phyloP scores from a whole-genome alignment of 2,329 filamentous ascomycete genomes.

The Fonsecaea pedrosoi region DNA sequence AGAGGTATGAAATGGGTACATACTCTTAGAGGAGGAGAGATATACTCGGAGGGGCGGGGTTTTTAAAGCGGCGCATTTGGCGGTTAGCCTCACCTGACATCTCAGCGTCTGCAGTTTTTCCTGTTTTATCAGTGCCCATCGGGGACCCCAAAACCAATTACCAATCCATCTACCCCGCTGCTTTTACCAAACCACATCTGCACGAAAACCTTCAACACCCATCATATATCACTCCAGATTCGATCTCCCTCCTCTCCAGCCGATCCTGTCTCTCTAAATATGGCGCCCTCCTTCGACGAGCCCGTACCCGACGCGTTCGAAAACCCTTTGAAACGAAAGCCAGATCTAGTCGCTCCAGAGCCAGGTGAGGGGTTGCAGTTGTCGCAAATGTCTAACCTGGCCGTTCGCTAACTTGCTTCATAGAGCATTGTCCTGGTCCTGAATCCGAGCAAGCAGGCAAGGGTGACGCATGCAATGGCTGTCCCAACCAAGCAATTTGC shows the following conservation, averaged over 20 bases:
- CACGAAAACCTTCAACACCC: background rate
- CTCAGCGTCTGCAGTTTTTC: background rate
- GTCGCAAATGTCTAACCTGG: background rate
- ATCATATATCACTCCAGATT: background rate
- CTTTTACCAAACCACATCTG: background rate
- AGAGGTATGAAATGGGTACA: too few species aligned
- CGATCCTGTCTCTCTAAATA: constrained; percentile 47
- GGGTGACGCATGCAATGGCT: constrained; percentile 87
- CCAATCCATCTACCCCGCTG: constrained; percentile 1
- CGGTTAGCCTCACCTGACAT: too few species aligned
- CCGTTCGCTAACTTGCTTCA: constrained; percentile 9
- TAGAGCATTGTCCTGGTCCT: constrained; percentile 89
- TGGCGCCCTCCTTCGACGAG: constrained; percentile 83
- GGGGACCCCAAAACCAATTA: background rate
- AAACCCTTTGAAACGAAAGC: constrained; percentile 77
- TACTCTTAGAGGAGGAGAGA: too few species aligned
- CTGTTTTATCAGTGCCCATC: background rate
- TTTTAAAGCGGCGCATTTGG: too few species aligned
- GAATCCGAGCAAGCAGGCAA: constrained; percentile 62
- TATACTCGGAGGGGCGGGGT: too few species aligned
- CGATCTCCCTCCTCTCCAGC: background rate
- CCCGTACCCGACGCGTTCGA: constrained; percentile 73
- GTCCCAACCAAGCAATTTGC: constrained; percentile 95
- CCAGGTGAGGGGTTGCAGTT: constrained; percentile 60
- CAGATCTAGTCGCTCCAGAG: constrained; percentile 89